Evolutionary conservation across 192 early-diverging fungal genomes (phyloP), one percentile per base, ranked within the genome.

Genomic region (Coemansia sp.): DNA sequence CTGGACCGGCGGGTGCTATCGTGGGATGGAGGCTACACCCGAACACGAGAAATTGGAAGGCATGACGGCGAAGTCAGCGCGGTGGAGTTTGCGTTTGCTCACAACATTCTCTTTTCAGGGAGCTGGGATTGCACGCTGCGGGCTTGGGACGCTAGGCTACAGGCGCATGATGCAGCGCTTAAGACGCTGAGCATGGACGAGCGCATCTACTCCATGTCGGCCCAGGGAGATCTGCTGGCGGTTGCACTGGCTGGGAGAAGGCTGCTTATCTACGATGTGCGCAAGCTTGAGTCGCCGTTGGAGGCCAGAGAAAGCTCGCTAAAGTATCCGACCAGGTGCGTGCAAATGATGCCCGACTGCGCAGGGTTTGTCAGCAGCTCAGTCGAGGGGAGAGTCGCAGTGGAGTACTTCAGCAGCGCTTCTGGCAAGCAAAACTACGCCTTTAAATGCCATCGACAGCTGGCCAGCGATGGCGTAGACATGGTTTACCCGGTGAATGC

Each of bases 361-460:
- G 72, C 88, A 73, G 96, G 96, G 14, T 97, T 94, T 87, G 95
- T 90, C 3, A 87, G 86, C 50, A 85, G 88, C 64, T 97, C 94
- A 7, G 95, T 96, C 58, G 97, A 99, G 78, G 97, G 97, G 4
- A 88, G 97, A 13, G 88, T 97, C 18, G 90, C 93, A 1, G 91
- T 99, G 21, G 95, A 99, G 67, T 95, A 90, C 62, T 93, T 99
- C 71, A 89, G 92, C 56, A 87, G 90, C 67, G 76, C 76, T 31
- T 75, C 77, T n/a, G 75, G 72, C 3, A 89, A 91, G 64, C 63
- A 64, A 56, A 96, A 95, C 70, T 97, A 95, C 65, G 92, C 95
- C 0, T 99, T 99, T 85, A 99, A 99, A 78, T 97, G 94, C 75
- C 97, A 99, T 77, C 88, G 97, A 26, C 85, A 91, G 59, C 77